Conservation (phyloP, 2,329 filamentous ascomycete genomes). For the Neophaeococcomyces mojaviensis region DNA sequence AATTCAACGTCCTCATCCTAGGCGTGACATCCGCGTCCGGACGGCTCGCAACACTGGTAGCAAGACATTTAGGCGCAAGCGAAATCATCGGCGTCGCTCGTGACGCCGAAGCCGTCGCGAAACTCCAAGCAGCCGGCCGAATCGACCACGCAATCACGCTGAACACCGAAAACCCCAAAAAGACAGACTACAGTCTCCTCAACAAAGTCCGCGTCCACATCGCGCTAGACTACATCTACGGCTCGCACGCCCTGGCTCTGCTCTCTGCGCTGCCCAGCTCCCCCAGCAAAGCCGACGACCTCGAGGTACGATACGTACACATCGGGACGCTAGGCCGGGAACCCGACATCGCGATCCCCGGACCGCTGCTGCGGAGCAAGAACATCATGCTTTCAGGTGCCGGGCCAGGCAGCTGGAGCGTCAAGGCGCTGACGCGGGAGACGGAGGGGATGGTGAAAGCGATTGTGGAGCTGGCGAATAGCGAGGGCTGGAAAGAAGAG, state of each 20-base stretch:
- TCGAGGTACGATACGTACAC: slow-evolving; percentile 47
- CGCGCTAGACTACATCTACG: slow-evolving; percentile 53
- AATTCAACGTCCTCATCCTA: slow-evolving; percentile 45
- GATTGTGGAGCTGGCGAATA: slow-evolving; percentile 10
- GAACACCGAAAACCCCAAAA: slow-evolving; percentile 25
- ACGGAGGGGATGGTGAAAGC: slow-evolving; percentile 14
- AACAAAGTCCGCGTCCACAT: slow-evolving; percentile 28
- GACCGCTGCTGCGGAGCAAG: slow-evolving; percentile 41
- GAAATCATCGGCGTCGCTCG: slow-evolving; percentile 47
- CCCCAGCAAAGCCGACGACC: slow-evolving; percentile 16
- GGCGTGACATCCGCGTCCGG: slow-evolving; percentile 50
- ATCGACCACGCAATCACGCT: slow-evolving; percentile 44
- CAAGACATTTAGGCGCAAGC: slow-evolving; percentile 43
- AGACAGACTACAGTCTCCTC: slow-evolving; percentile 40
- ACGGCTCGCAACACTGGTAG: slow-evolving; percentile 42
- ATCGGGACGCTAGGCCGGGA: slow-evolving; percentile 42
- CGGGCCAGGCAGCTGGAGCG: slow-evolving; percentile 39
- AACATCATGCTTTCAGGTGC: slow-evolving; percentile 43
- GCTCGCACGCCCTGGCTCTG: slow-evolving; percentile 36
- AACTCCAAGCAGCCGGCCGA: slow-evolving; percentile 24
- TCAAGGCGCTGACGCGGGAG: slow-evolving; percentile 27
- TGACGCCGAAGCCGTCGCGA: slow-evolving; percentile 36
- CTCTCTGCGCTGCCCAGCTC: slow-evolving; percentile 34
- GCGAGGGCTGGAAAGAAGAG: slow-evolving; percentile 9
- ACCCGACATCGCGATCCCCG: slow-evolving; percentile 33